These are phyloP conservation scores for Davidsoniella virescens DNA, from an alignment of 2,329 filamentous ascomycete genomes.

Conservation along the genomic window DNA sequence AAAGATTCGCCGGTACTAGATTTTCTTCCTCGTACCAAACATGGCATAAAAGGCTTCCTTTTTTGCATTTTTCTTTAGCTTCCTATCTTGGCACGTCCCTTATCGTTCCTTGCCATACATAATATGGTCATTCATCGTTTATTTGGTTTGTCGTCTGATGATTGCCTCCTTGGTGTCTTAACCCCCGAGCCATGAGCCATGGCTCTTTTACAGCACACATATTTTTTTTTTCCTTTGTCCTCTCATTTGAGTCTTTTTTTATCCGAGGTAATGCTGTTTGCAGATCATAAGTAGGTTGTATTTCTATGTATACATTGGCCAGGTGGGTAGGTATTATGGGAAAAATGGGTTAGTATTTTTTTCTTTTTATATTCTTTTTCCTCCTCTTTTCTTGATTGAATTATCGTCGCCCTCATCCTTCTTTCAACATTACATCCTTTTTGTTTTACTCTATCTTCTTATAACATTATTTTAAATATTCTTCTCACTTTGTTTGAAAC, in stretches of 20 bases:
- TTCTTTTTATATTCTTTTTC: not conserved
- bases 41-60: not conserved
- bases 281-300: constrained; percentile 5
- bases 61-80: not conserved
- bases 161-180: not conserved
- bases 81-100: not conserved
- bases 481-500: constrained; percentile 3
- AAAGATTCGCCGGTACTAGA: constrained; percentile 48
- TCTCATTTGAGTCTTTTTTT: constrained; percentile 17
- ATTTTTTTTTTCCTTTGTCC: constrained; percentile 14
- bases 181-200: not conserved
- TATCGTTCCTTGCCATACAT: not conserved
- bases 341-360: constrained; percentile 10
- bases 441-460: not conserved
- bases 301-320: constrained; percentile 9
- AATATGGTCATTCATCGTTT: not conserved
- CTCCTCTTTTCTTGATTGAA: constrained; percentile 8
- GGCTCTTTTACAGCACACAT: not conserved
- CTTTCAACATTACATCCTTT: not conserved
- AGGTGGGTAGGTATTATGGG: constrained; percentile 5
- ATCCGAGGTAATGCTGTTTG: constrained; percentile 6
- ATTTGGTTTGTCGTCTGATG: constrained; percentile 18
- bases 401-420: not conserved
- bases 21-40: not conserved
- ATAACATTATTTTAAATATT: not conserved